Evolutionary conservation across 2,329 filamentous ascomycete genomes (phyloP).

Genomic region (Fusarium mexicanum): DNA sequence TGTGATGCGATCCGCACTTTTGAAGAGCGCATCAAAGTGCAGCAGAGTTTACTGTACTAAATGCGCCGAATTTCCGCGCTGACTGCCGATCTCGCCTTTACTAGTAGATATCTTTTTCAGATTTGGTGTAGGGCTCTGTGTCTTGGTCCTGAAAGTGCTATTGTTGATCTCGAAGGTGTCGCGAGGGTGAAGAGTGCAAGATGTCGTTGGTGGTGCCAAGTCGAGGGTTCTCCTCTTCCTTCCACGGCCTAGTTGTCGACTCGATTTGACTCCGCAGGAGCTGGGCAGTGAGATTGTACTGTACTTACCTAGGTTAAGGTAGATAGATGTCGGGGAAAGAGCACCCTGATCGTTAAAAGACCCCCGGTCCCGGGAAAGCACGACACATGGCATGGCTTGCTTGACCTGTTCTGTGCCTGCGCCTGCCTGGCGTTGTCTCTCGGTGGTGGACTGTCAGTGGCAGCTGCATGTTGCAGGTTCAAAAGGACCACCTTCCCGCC

Average conservation of each 20-base stretch:
- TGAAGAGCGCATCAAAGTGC: slow-evolving; percentile 22
- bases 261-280: slow-evolving; percentile 5
- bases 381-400: slow-evolving; percentile 36
- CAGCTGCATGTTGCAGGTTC: slow-evolving; percentile 32
- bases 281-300: neutral
- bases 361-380: slow-evolving; percentile 16
- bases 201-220: slow-evolving; percentile 18
- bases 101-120: slow-evolving; percentile 7
- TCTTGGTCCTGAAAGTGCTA: neutral
- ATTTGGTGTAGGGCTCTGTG: slow-evolving; percentile 12
- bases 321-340: slow-evolving; percentile 25
- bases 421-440: neutral
- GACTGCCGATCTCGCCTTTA: slow-evolving; percentile 32
- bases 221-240: slow-evolving; percentile 20
- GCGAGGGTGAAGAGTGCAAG: slow-evolving; percentile 1
- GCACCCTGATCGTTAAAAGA: slow-evolving; percentile 16
- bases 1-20: slow-evolving; percentile 41
- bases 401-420: slow-evolving; percentile 26
- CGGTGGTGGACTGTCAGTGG: slow-evolving; percentile 4
- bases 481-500: slow-evolving; percentile 41
- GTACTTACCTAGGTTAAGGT: neutral
- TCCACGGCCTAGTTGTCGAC: slow-evolving; percentile 8
- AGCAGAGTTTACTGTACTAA: slow-evolving; percentile 7
- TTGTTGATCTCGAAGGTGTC: neutral
- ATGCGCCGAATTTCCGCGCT: slow-evolving; percentile 33